Evolutionary conservation across 2,329 filamentous ascomycete genomes (phyloP).

Genomic region (Aureobasidium sp.): DNA sequence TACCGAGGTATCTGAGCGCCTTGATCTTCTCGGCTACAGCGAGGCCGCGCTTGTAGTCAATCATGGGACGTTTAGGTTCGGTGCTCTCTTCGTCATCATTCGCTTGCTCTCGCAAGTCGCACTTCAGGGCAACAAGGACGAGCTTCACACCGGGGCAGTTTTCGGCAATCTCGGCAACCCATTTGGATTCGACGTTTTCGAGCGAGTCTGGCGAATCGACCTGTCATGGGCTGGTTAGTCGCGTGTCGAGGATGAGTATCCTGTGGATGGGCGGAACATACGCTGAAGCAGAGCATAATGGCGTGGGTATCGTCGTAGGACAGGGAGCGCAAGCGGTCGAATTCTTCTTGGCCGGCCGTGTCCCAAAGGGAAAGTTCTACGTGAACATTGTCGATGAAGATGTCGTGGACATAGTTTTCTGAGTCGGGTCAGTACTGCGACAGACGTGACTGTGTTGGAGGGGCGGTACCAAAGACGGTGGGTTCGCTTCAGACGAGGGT

Average conservation of each 20-base stretch:
- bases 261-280: conserved; percentile 28
- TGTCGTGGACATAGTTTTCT: conserved; percentile 99
- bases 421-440: conserved; percentile 9
- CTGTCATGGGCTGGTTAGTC: conserved; percentile 28
- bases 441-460: not conserved
- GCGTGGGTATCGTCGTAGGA: conserved; percentile 98
- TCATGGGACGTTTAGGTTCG: conserved; percentile 54
- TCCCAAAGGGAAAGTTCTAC: conserved; percentile 98
- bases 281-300: conserved; percentile 98
- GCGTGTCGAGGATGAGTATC: not conserved
- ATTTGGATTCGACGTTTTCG: conserved; percentile 98
- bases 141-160: conserved; percentile 95
- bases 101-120: conserved; percentile 76
- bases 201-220: conserved; percentile 92
- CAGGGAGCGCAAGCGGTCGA: conserved; percentile 87
- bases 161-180: conserved; percentile 95
- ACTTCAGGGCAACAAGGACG: conserved; percentile 92
- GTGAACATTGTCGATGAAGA: conserved; percentile 95
- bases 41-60: conserved; percentile 85
- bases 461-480: conserved; percentile 67
- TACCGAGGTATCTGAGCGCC: conserved; percentile 82
- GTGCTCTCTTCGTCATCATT: conserved; percentile 57
- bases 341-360: conserved; percentile 97
- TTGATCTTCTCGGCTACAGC: conserved; percentile 88
- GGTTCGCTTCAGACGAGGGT: conserved; percentile 57